These are phyloP conservation scores for Geoglossum cookeanum DNA, from an alignment of 2,329 filamentous ascomycete species.

Conservation along the genomic window DNA sequence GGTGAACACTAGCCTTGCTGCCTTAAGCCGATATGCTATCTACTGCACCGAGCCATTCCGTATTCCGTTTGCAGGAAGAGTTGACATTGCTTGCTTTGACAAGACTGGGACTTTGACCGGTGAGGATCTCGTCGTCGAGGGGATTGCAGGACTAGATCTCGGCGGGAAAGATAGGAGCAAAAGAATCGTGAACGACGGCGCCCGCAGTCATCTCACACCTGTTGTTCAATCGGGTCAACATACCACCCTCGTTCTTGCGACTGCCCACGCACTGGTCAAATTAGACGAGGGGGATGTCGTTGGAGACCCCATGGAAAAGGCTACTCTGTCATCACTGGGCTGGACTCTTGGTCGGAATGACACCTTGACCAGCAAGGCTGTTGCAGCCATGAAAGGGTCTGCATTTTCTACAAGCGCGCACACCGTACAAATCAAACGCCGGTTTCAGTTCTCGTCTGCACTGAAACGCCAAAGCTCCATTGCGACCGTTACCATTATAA, in stretches of 20 bases:
- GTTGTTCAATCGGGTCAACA: slow-evolving; percentile 54
- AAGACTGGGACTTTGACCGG: slow-evolving; percentile 96
- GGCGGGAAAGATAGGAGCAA: slow-evolving; percentile 26
- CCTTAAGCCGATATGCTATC: slow-evolving; percentile 85
- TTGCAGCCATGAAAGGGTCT: slow-evolving; percentile 25
- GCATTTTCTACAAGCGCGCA: slow-evolving; percentile 38
- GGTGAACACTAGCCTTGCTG: slow-evolving; percentile 91
- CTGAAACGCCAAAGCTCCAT: slow-evolving; percentile 93
- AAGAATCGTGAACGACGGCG: slow-evolving; percentile 52
- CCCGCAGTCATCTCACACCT: slow-evolving; percentile 58
- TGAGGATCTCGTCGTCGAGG: slow-evolving; percentile 91
- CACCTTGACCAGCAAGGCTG: slow-evolving; percentile 48
- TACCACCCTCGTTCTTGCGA: slow-evolving; percentile 83
- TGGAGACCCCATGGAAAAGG: slow-evolving; percentile 98
- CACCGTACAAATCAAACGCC: slow-evolving; percentile 80
- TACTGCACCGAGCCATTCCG: slow-evolving; percentile 98
- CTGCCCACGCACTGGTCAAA: slow-evolving; percentile 87
- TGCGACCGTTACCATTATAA: slow-evolving; percentile 56
- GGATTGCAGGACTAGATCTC: slow-evolving; percentile 74
- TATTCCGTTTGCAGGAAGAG: slow-evolving; percentile 85
- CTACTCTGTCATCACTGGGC: slow-evolving; percentile 70
- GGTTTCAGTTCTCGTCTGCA: slow-evolving; percentile 95
- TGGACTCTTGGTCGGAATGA: slow-evolving; percentile 90
- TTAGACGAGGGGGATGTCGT: slow-evolving; percentile 94
- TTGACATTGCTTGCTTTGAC: slow-evolving; percentile 95